Evolutionary conservation across 2,329 filamentous ascomycete species (phyloP).

Genomic region (Aspergillus sp.): DNA sequence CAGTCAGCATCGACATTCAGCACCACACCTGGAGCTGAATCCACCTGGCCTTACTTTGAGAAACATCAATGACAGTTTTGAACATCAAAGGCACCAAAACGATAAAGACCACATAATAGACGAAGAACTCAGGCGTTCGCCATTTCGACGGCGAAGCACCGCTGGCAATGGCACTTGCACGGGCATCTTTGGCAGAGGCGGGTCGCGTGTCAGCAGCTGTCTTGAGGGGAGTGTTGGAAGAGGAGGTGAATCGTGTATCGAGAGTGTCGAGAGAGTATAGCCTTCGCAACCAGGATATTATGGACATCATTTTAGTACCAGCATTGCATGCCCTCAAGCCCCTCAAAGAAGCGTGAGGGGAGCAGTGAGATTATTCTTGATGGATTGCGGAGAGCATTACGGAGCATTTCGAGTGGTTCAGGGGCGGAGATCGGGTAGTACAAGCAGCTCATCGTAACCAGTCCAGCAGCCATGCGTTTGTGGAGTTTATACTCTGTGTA

Average conservation of each 20-base stretch:
- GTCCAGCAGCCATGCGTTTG: too few relatives aligned
- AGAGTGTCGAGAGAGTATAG: slow-evolving; percentile 64
- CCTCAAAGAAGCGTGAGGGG: slow-evolving; percentile 7
- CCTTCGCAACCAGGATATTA: slow-evolving; percentile 45
- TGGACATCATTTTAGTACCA: slow-evolving; percentile 38
- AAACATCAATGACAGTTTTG: slow-evolving; percentile 81
- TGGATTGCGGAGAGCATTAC: slow-evolving; percentile 7
- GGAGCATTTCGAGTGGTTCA: slow-evolving; percentile 5
- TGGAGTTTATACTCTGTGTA: too few relatives aligned
- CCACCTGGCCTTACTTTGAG: slow-evolving; percentile 58
- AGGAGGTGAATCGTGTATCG: slow-evolving; percentile 67
- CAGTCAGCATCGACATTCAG: slow-evolving; percentile 8
- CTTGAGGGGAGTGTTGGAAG: slow-evolving; percentile 64
- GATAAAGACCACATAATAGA: slow-evolving; percentile 69
- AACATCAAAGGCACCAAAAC: slow-evolving; percentile 78
- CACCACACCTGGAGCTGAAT: not conserved
- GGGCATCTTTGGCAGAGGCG: slow-evolving; percentile 30
- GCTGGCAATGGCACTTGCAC: slow-evolving; percentile 38
- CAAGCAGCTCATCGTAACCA: not conserved
- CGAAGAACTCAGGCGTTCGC: slow-evolving; percentile 77
- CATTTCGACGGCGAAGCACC: slow-evolving; percentile 65
- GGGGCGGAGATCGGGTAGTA: slow-evolving; percentile 11
- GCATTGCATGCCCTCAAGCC: slow-evolving; percentile 19
- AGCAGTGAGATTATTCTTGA: slow-evolving; percentile 2
- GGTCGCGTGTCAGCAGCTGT: slow-evolving; percentile 50